Percentiles rank a stretch among this genome's conserved stretches.
Evolutionary conservation across 176 grass and related monocot genomes (phyloP).

Genomic region (Panicum miliaceum): DNA sequence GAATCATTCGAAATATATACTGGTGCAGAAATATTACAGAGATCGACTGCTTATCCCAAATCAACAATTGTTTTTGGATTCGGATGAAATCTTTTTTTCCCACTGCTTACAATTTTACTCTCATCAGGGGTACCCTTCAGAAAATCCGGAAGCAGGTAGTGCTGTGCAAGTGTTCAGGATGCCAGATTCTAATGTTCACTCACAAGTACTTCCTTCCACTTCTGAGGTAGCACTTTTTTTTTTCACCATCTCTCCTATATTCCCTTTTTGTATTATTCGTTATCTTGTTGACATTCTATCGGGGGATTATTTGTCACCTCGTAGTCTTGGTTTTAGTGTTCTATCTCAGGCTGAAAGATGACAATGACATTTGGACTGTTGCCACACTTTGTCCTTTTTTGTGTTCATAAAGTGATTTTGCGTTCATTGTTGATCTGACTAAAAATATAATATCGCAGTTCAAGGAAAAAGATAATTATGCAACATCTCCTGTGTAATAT

Average conservation of each 20-base stretch:
- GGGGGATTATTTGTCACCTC: background rate
- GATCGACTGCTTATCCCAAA: too few relatives aligned
- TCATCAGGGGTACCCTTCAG: conserved; percentile 46
- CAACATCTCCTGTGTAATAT: background rate
- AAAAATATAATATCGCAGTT: background rate
- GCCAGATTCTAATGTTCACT: conserved; percentile 53
- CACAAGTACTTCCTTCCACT: conserved; percentile 56
- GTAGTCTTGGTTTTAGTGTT: conserved; percentile 4
- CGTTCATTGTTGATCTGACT: background rate
- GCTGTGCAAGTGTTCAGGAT: conserved; percentile 61
- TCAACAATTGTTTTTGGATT: background rate
- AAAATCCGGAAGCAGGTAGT: conserved; percentile 61
- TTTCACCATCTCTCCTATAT: background rate
- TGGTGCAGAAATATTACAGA: background rate
- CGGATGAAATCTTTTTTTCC: conserved; percentile 1
- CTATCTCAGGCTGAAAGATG: background rate
- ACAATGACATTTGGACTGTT: background rate
- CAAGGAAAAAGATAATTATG: background rate
- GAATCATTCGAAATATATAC: background rate
- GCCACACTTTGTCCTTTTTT: background rate
- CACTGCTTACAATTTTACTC: background rate
- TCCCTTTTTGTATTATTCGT: background rate
- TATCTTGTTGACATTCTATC: background rate
- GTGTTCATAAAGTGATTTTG: background rate
- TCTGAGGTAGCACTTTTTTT: conserved; percentile 58